Conservation (phyloP, 495 filamentous ascomycete genomes). For the Aspergillus incahuasiensis region DNA sequence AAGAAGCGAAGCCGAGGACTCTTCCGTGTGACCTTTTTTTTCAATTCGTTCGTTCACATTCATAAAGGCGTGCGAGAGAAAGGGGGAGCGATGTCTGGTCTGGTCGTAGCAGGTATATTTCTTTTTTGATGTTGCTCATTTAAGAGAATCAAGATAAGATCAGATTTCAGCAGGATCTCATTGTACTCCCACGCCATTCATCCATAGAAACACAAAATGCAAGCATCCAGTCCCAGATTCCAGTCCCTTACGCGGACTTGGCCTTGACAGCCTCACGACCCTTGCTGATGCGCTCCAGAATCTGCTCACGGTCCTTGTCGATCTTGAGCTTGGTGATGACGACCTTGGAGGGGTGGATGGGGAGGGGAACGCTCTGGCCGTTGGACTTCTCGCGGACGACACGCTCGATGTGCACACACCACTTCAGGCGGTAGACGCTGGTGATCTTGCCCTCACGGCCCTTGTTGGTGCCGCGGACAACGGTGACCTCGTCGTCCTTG, state of each 20-base stretch:
- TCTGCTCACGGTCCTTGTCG: slow-evolving; percentile 86
- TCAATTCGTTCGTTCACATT: slow-evolving; percentile 7
- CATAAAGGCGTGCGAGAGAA: neutral
- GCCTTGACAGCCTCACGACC: slow-evolving; percentile 7
- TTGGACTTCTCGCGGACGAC: slow-evolving; percentile 90
- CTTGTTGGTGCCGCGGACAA: slow-evolving; percentile 87
- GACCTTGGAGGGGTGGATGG: slow-evolving; percentile 87
- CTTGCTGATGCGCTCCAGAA: slow-evolving; percentile 8
- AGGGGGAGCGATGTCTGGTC: slow-evolving; percentile 2
- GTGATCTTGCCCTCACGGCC: slow-evolving; percentile 86
- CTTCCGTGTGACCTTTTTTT: slow-evolving; percentile 28
- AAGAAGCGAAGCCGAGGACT: neutral
- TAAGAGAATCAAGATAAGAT: slow-evolving; percentile 20
- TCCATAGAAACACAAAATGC: slow-evolving; percentile 34
- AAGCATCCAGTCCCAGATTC: slow-evolving; percentile 23
- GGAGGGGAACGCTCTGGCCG: slow-evolving; percentile 83
- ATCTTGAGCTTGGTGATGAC: slow-evolving; percentile 97
- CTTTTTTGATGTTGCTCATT: slow-evolving; percentile 21
- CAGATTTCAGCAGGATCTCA: slow-evolving; percentile 14
- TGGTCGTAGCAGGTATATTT: slow-evolving; percentile 31
- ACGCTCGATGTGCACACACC: slow-evolving; percentile 86
- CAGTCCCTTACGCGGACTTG: slow-evolving; percentile 15
- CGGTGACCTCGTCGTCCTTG: slow-evolving; percentile 92
- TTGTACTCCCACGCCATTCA: slow-evolving; percentile 34
- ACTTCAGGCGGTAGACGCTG: slow-evolving; percentile 97